Evolutionary conservation across 208 protist genomes (phyloP).

Genomic region (Acanthamoeba lugdunensis): DNA sequence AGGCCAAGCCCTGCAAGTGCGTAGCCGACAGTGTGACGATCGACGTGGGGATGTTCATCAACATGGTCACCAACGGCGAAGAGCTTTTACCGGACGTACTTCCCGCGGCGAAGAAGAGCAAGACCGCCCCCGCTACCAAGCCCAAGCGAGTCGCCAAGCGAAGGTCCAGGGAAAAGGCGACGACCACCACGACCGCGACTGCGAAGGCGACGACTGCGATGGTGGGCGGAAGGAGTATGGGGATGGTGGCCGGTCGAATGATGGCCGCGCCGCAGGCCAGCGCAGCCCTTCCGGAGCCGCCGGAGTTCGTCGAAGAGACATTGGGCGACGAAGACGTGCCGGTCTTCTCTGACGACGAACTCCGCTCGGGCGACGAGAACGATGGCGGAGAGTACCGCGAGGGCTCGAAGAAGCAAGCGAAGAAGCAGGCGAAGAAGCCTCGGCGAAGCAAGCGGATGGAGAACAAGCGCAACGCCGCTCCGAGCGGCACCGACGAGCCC

Average conservation of each 20-base stretch:
- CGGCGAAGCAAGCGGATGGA: conserved; percentile 16
- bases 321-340: background rate
- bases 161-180: conserved; percentile 3
- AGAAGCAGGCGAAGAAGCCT: background rate
- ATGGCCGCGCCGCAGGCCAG: background rate
- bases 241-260: background rate
- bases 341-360: conserved; percentile 23
- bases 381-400: conserved; percentile 28
- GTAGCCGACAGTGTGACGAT: conserved; percentile 73
- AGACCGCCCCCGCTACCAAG: background rate
- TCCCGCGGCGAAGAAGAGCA: conserved; percentile 8
- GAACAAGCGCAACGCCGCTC: conserved; percentile 26
- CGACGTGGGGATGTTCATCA: conserved; percentile 39
- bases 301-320: conserved; percentile 16
- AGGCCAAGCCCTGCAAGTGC: conserved; percentile 74
- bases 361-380: conserved; percentile 34
- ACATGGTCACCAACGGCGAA: conserved; percentile 28
- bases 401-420: background rate
- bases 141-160: conserved; percentile 40
- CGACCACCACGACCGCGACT: background rate
- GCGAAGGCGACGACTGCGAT: background rate
- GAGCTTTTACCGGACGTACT: background rate
- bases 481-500: background rate
- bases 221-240: conserved; percentile 39
- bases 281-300: background rate